phyloP scores from a whole-genome alignment of 2,329 filamentous ascomycete species.

The Rhynchosporium secalis region DNA sequence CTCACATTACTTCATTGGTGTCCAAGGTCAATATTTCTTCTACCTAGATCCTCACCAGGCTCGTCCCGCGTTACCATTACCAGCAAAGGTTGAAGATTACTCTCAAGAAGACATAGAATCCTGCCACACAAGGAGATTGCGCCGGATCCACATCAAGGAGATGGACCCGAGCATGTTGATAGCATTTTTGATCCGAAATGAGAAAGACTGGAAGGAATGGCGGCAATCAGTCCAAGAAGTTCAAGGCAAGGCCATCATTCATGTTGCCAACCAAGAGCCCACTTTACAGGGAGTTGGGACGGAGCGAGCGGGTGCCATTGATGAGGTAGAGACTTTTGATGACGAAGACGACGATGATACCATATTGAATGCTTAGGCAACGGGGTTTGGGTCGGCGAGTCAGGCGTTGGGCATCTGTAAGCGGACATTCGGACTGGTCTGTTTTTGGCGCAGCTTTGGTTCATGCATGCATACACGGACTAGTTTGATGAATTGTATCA shows the following conservation, averaged over 20 bases:
- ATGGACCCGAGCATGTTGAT: conserved; percentile 99
- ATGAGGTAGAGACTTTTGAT: conserved; percentile 88
- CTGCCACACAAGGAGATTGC: conserved; percentile 83
- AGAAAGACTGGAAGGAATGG: conserved; percentile 84
- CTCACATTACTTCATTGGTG: conserved; percentile 69
- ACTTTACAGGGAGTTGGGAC: conserved; percentile 50
- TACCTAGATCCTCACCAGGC: conserved; percentile 95
- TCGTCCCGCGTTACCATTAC: conserved; percentile 69
- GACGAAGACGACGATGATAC: conserved; percentile 59
- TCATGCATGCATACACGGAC: neutral
- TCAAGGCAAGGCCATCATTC: conserved; percentile 81
- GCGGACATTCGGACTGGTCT: neutral
- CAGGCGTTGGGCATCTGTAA: conserved; percentile 7
- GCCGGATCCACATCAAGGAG: conserved; percentile 80
- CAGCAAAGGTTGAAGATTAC: conserved; percentile 57
- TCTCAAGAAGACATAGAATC: conserved; percentile 72
- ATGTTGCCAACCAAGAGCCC: conserved; percentile 73
- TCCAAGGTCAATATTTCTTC: conserved; percentile 78
- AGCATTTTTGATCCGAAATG: conserved; percentile 81
- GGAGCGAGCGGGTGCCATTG: conserved; percentile 73
- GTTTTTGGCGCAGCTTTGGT: neutral
- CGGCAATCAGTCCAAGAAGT: conserved; percentile 71
- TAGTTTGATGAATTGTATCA: neutral
- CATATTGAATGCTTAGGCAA: conserved; percentile 36
- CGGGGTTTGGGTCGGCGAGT: neutral